phyloP scores from a whole-genome alignment of 2,329 filamentous ascomycete species.

The Xylaria multiplex region DNA sequence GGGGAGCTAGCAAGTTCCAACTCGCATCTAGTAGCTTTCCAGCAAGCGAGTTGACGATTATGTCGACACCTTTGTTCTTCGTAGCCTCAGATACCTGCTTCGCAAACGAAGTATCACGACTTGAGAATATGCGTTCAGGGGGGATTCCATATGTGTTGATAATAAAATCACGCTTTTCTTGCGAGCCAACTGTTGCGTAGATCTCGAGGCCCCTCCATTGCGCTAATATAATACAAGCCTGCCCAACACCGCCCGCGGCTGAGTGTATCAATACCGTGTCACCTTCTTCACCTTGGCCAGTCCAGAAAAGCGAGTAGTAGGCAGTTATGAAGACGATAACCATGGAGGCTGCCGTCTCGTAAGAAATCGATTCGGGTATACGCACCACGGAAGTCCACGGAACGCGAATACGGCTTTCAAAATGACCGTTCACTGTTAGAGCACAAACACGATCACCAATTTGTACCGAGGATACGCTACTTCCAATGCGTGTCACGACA shows the following conservation, averaged over 20 bases:
- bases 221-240: slow-evolving; percentile 34
- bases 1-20: slow-evolving; percentile 27
- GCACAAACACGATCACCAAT: slow-evolving; percentile 36
- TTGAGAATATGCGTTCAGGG: slow-evolving; percentile 36
- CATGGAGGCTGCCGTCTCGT: slow-evolving; percentile 32
- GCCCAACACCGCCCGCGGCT: slow-evolving; percentile 34
- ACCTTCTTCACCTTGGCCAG: slow-evolving; percentile 11
- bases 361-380: slow-evolving; percentile 33
- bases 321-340: slow-evolving; percentile 25
- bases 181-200: slow-evolving; percentile 32
- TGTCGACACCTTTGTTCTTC: slow-evolving; percentile 35
- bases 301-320: slow-evolving; percentile 24
- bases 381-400: slow-evolving; percentile 6
- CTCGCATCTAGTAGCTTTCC: slow-evolving; percentile 31
- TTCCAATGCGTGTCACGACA: slow-evolving; percentile 33
- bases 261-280: slow-evolving; percentile 38
- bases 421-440: slow-evolving; percentile 14
- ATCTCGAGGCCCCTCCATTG: slow-evolving; percentile 32
- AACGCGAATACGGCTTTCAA: slow-evolving; percentile 17
- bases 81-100: slow-evolving; percentile 21
- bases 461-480: not conserved
- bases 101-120: slow-evolving; percentile 35
- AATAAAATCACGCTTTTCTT: slow-evolving; percentile 33
- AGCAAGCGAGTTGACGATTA: slow-evolving; percentile 38
- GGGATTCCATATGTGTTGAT: slow-evolving; percentile 29